These are phyloP conservation scores for Stellera chamaejasme DNA, from an alignment of 345 rosid species.

Conservation along the genomic window DNA sequence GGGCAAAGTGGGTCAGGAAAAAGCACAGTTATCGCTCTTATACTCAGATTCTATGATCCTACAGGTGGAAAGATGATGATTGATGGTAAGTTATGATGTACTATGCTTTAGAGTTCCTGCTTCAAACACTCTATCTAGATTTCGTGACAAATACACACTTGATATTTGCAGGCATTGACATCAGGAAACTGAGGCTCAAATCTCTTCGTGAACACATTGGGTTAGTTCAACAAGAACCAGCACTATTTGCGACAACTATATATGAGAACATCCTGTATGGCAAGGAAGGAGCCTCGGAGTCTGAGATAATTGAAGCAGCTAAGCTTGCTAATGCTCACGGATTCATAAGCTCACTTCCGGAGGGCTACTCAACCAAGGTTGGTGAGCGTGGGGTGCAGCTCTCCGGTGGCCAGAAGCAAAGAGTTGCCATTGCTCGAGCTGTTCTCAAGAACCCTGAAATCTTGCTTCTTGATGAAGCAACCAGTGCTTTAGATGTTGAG, in stretches of 20 bases:
- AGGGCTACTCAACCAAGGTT: conserved; percentile 81
- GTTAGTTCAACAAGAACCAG: conserved; percentile 92
- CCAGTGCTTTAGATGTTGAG: conserved; percentile 80
- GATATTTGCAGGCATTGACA: conserved; percentile 49
- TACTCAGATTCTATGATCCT: conserved; percentile 92
- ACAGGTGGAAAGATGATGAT: conserved; percentile 70
- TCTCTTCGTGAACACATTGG: conserved; percentile 73
- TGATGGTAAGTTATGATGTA: conserved; percentile 48
- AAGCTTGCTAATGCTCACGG: conserved; percentile 78
- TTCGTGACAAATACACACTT: conserved; percentile 2
- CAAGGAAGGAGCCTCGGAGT: conserved; percentile 64
- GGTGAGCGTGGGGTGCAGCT: conserved; percentile 91
- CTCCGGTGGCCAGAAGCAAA: conserved; percentile 88
- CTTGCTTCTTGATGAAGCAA: conserved; percentile 84
- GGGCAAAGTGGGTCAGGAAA: conserved; percentile 99
- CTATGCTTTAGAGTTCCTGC: background rate
- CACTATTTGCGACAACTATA: conserved; percentile 80
- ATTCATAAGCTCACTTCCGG: conserved; percentile 78
- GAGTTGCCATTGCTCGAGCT: conserved; percentile 90
- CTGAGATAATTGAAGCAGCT: conserved; percentile 78
- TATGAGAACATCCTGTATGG: conserved; percentile 88
- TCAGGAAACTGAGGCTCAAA: conserved; percentile 59
- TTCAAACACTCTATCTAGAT: background rate
- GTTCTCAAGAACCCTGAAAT: conserved; percentile 86
- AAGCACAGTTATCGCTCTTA: conserved; percentile 79